These are phyloP conservation scores for Tilletiaria anomala DNA, from an alignment of 1,284 basidiomycete species.

Conservation along the genomic window DNA sequence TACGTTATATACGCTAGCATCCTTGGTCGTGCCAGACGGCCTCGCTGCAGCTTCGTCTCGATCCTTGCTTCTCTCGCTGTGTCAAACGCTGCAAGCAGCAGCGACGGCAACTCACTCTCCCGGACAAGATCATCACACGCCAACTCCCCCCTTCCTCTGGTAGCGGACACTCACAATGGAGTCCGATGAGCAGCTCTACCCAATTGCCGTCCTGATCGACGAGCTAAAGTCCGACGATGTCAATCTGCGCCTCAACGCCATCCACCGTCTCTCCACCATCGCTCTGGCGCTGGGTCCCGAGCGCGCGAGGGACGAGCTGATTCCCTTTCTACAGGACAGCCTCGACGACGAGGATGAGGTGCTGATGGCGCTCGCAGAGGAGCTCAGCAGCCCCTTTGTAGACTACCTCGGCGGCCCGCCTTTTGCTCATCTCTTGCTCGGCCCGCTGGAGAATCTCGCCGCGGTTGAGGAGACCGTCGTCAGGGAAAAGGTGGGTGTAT, in stretches of 20 bases:
- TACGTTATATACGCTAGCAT: no score
- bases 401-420: conserved; percentile 88
- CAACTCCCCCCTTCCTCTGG: no score
- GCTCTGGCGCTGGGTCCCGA: conserved; percentile 90
- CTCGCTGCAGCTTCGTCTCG: no score
- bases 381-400: conserved; percentile 64
- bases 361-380: no score
- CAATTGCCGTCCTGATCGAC: conserved; percentile 62
- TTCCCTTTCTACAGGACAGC: conserved; percentile 93
- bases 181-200: conserved; percentile 36
- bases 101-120: no score
- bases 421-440: conserved; percentile 74
- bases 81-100: no score
- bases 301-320: conserved; percentile 85
- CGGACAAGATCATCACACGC: no score
- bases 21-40: no score
- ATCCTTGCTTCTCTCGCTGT: no score
- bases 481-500: conserved; percentile 95
- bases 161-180: no score
- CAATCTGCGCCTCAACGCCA: conserved; percentile 78
- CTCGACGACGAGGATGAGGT: conserved; percentile 99
- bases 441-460: conserved; percentile 86
- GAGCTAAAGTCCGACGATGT: conserved; percentile 75
- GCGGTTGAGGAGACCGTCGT: conserved; percentile 97
- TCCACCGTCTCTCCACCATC: conserved; percentile 95